These are phyloP conservation scores for Fusarium setosum DNA, from an alignment of 2,329 filamentous ascomycete genomes.

Conservation along the genomic window DNA sequence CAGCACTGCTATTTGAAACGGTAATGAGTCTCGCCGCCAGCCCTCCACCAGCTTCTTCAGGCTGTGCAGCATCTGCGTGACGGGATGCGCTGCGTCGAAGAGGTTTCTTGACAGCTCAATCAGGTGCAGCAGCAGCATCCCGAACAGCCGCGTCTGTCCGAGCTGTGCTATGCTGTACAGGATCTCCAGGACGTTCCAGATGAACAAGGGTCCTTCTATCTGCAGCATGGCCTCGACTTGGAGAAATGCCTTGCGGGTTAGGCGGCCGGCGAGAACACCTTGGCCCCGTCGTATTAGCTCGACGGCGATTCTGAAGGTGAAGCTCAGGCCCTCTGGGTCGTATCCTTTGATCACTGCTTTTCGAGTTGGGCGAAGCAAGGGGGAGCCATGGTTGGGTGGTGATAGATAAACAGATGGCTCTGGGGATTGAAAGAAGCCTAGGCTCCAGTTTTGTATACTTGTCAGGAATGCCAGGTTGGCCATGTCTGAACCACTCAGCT, in stretches of 20 bases:
- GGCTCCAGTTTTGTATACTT: slow-evolving; percentile 14
- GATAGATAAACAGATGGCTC: not conserved
- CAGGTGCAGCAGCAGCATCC: slow-evolving; percentile 9
- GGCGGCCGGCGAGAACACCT: slow-evolving; percentile 14
- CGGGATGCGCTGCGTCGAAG: not conserved
- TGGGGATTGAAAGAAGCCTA: slow-evolving; percentile 7
- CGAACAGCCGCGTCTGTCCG: slow-evolving; percentile 4
- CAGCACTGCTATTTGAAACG: not conserved
- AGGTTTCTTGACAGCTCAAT: not conserved
- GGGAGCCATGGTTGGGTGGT: not conserved
- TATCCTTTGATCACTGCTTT: not conserved
- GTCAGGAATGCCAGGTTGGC: slow-evolving; percentile 8
- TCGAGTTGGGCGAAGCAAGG: too few relatives aligned
- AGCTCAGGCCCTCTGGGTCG: slow-evolving; percentile 20
- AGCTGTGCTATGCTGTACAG: slow-evolving; percentile 9
- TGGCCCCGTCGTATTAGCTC: not conserved
- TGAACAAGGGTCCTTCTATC: slow-evolving; percentile 18
- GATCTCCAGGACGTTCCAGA: slow-evolving; percentile 26
- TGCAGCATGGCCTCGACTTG: slow-evolving; percentile 13
- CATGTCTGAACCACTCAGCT: not conserved
- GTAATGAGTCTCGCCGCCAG: not conserved
- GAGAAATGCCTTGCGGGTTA: slow-evolving; percentile 16
- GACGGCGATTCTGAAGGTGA: slow-evolving; percentile 12
- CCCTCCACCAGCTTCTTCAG: not conserved
- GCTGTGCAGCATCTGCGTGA: not conserved